phyloP scores from a whole-genome alignment of 2,329 filamentous ascomycete species.

The Xylaria sp. region DNA sequence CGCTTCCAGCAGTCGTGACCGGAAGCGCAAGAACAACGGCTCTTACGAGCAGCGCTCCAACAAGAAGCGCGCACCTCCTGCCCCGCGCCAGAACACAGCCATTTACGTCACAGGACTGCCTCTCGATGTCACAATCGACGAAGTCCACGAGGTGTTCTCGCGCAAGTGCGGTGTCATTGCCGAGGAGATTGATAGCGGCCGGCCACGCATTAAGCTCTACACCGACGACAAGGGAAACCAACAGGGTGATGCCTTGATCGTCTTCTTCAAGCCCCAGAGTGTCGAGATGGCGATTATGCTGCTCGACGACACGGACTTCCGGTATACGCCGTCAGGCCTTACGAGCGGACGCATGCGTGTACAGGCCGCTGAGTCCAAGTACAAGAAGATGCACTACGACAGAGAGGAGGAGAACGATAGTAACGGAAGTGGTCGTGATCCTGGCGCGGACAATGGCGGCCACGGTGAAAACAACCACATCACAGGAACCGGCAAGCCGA shows the following conservation, averaged over 20 bases:
- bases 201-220: conserved; percentile 91
- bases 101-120: conserved; percentile 90
- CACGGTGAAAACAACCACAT: conserved; percentile 30
- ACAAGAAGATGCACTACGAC: conserved; percentile 78
- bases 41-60: conserved; percentile 37
- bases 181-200: conserved; percentile 84
- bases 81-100: conserved; percentile 70
- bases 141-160: conserved; percentile 79
- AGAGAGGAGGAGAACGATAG: conserved; percentile 23
- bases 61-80: conserved; percentile 46
- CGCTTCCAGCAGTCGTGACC: conserved; percentile 26
- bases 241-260: conserved; percentile 88
- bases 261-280: conserved; percentile 94
- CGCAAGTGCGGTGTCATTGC: conserved; percentile 84
- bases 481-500: conserved; percentile 41
- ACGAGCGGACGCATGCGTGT: conserved; percentile 67
- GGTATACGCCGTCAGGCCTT: conserved; percentile 52
- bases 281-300: conserved; percentile 78
- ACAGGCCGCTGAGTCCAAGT: conserved; percentile 79
- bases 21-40: conserved; percentile 39
- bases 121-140: conserved; percentile 67
- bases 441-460: conserved; percentile 8
- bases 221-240: conserved; percentile 73
- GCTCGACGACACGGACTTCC: conserved; percentile 76
- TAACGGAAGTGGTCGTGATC: conserved; percentile 17